These are phyloP conservation scores for Verticillium nonalfalfae DNA, from an alignment of 2,329 filamentous ascomycete species.

Conservation along the genomic window DNA sequence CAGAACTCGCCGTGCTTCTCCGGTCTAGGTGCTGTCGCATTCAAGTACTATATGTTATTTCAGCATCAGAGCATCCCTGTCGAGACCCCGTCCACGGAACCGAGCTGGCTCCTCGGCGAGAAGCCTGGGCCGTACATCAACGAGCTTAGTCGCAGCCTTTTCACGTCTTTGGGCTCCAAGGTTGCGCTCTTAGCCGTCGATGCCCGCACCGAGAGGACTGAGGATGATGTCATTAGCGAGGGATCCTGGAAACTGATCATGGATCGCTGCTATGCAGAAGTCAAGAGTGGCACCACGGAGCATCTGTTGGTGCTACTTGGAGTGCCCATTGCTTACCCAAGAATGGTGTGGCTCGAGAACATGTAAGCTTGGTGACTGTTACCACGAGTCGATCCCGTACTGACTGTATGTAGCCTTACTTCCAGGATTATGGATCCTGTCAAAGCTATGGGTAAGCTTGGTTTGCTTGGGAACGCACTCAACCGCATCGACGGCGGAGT, in stretches of 20 bases:
- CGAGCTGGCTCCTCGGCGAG: slow-evolving; percentile 82
- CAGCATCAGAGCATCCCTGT: slow-evolving; percentile 85
- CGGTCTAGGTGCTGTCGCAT: slow-evolving; percentile 83
- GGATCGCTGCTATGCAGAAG: slow-evolving; percentile 75
- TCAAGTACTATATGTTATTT: slow-evolving; percentile 99
- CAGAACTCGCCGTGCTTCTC: slow-evolving; percentile 88
- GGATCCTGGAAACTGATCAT: slow-evolving; percentile 83
- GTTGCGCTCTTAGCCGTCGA: slow-evolving; percentile 83
- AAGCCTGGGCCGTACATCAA: slow-evolving; percentile 84
- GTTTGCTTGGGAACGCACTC: slow-evolving; percentile 71
- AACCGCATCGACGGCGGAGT: slow-evolving; percentile 90
- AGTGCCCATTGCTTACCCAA: slow-evolving; percentile 76
- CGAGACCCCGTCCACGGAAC: slow-evolving; percentile 77
- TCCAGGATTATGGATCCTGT: slow-evolving; percentile 82
- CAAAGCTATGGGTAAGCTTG: slow-evolving; percentile 79
- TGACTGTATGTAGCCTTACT: slow-evolving; percentile 51
- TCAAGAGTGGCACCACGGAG: slow-evolving; percentile 77
- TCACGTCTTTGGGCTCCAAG: slow-evolving; percentile 73
- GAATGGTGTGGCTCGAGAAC: slow-evolving; percentile 64
- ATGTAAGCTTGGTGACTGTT: slow-evolving; percentile 40
- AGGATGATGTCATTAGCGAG: slow-evolving; percentile 72
- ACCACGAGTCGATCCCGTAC: neutral
- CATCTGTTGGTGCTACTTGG: slow-evolving; percentile 85
- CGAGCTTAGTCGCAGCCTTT: slow-evolving; percentile 77
- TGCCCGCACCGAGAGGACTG: slow-evolving; percentile 83